Conservation (phyloP, 75 land plant genomes). For the Cryptomeria japonica region DNA sequence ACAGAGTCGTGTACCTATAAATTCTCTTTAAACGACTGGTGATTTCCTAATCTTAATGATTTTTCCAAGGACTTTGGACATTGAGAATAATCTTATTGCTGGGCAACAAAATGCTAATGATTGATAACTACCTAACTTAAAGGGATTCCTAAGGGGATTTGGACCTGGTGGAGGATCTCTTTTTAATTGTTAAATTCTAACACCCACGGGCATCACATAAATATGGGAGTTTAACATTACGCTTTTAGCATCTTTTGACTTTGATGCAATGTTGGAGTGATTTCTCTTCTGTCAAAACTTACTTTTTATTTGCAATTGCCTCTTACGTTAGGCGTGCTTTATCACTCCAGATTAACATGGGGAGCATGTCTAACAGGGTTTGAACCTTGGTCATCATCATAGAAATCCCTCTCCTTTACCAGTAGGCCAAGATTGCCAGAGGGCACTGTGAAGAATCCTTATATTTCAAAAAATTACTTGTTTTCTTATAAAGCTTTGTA, state of each 20-base stretch:
- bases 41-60: neutral
- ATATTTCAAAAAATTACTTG: neutral
- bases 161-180: neutral
- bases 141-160: too few relatives aligned
- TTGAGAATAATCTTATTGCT: too few relatives aligned
- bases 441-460: neutral
- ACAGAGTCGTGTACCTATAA: neutral
- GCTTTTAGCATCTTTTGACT: neutral
- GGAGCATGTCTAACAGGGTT: too few relatives aligned
- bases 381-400: neutral
- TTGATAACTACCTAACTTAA: too few relatives aligned
- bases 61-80: neutral
- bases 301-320: too few relatives aligned
- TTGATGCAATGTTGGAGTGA: neutral
- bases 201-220: neutral
- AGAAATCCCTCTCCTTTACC: neutral
- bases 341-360: neutral
- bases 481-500: neutral
- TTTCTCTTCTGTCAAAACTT: neutral
- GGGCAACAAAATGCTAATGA: too few relatives aligned
- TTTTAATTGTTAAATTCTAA: neutral
- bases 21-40: neutral
- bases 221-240: neutral
- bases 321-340: neutral
- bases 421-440: neutral